Base-by-base conservation (phyloP, 208 protist genomes). In the Leishmania guyanensis region DNA sequence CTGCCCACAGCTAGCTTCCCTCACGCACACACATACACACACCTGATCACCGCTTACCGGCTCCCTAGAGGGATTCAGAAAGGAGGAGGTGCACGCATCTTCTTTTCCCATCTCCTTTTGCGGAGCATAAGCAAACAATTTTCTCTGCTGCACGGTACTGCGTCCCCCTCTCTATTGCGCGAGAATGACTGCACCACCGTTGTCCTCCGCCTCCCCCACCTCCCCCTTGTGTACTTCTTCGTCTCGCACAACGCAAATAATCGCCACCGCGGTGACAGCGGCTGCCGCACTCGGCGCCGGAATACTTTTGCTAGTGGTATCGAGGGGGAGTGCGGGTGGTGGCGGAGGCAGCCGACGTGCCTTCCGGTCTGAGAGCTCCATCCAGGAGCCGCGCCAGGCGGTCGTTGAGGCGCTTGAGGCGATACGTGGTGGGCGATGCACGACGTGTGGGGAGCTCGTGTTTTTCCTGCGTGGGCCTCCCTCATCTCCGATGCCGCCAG, bases 401-500 rank as follows among this genome's bases (percentile, higher is more conserved):
- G 88, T 88, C 56, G 77, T 78, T 33, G 75, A 86, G 36, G 92
- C 89, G 1, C 82, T 91, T 43, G 60, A 78, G 29, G 77, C 86
- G 14, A 88, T 95, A 20, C 82, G 82, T 51, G 46, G 50, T 14
- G 87, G 83, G 8, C 83, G 83, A 33, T 85, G 87, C 76, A 83
- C 51, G 10, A 87, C 90, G 29, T 78, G 88, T 16, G 90, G 90
- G 2, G 85, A 86, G 39, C 86, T 95, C 4, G 84, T 95, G 9
- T 78, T 79, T 39, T 91, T 93, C 56, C 86, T 94, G 39, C 90
- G 92, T 65, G 92, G 90, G 26, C 80, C 84, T 17, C 81, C 86
- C 1, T 10, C 65, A 5, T 39, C 78, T 26, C 68, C 74, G 8
- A 78, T 83, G 46, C 43, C 66, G 39, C 75, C 69, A 48, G 69